These are phyloP conservation scores for Monoraphidium neglectum DNA, from an alignment of 139 green algal genomes.

Conservation along the genomic window DNA sequence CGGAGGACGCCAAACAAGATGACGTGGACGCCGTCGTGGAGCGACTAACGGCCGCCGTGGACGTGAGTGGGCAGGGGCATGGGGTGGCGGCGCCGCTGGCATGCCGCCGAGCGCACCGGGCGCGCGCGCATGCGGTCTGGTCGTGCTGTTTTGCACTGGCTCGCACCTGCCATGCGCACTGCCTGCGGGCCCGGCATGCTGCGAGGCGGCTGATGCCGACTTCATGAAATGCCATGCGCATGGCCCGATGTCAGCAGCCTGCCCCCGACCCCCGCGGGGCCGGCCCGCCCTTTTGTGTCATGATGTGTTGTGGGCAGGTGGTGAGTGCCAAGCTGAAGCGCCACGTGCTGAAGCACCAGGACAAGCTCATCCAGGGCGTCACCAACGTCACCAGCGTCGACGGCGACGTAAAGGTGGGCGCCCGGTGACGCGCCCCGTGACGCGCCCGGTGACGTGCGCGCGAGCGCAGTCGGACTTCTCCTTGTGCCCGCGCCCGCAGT, in stretches of 20 bases:
- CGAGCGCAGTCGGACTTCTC: background rate
- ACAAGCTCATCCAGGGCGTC: slow-evolving; percentile 55
- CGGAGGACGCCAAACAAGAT: slow-evolving; percentile 32
- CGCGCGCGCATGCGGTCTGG: too few species aligned
- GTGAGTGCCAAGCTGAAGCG: slow-evolving; percentile 50
- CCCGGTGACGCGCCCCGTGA: background rate
- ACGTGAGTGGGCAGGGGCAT: slow-evolving; percentile 31
- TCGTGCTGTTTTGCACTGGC: too few species aligned
- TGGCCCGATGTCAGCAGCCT: background rate
- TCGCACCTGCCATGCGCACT: background rate
- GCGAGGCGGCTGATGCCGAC: too few species aligned
- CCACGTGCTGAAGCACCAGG: slow-evolving; percentile 58
- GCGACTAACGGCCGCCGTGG: slow-evolving; percentile 43
- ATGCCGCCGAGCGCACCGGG: too few species aligned
- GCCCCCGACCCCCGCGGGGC: background rate
- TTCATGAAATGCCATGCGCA: background rate
- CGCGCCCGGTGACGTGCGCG: background rate
- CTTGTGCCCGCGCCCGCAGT: too few species aligned
- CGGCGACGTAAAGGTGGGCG: slow-evolving; percentile 40
- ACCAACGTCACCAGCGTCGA: slow-evolving; percentile 38
- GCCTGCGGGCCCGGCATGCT: background rate
- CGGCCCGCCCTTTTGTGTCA: background rate
- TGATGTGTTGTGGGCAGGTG: slow-evolving; percentile 30
- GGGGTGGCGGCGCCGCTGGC: too few species aligned
- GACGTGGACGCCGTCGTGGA: slow-evolving; percentile 62